Evolutionary conservation across 2,329 filamentous ascomycete species (phyloP), one percentile per base, ranked within the genome.

Genomic region (Aspergillus thermomutatus): DNA sequence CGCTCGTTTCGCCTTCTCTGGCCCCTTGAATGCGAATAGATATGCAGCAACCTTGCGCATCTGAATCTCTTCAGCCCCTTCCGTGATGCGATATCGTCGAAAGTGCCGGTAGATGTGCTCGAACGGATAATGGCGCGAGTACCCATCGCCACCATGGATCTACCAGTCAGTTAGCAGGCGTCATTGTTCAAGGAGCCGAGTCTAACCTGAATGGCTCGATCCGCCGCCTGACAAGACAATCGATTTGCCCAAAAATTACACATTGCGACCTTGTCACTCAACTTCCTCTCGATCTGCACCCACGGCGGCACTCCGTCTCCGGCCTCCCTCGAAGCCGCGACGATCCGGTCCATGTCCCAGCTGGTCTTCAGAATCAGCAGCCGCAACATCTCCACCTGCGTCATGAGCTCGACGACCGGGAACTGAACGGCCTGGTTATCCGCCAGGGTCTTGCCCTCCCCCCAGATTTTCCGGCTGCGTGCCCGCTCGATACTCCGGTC

Each of bases 41-140:
- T 82, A 84, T 9, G 80, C 83, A 0, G 83, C 84, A 9, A 87
- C 79, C 70, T 86, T 86, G n/a, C 83, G 75, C 80, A 87, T 87
- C 70, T 87, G 84, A 52, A 87, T 85, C 73, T 87, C 84, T 67
- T 87, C 85, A 54, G 82, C 83, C 0, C 84, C 84, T 66, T 87
- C 85, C 0, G 84, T 87, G 60, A 87, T 87, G 37, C 84, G 72
- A 64, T 87, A 87, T 25, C 83, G 74, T 43, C 85, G 73, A 68
- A 87, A 85, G 71, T 87, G 84, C 51, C 84, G 76, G 80, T 85
- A 87, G 50, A 87, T 87, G 62, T 87, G 84, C 71, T 87, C 84
- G 63, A 87, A 87, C 1, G 83, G 83, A 59, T 79, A 78, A 58
- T 85, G 81, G 40, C 83, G 72, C 43, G 78, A 82, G 65, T 86